phyloP scores from a whole-genome alignment of 176 grass and related monocot species.

The Alopecurus myosuroides region DNA sequence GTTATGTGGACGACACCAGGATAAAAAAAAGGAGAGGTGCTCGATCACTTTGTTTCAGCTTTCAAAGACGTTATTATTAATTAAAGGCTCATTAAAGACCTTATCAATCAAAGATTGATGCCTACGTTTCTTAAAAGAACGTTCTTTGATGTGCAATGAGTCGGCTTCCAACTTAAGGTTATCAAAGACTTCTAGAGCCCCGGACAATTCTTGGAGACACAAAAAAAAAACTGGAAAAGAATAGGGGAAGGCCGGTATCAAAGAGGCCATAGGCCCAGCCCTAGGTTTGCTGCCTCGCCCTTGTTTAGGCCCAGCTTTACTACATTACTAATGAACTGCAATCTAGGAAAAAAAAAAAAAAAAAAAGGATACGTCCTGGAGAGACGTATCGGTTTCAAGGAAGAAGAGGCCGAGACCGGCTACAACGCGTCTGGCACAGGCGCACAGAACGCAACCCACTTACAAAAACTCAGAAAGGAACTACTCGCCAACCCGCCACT shows the following conservation, averaged over 20 bases:
- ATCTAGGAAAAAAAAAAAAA: not conserved
- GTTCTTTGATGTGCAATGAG: not conserved
- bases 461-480: too few species aligned
- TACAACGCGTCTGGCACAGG: too few species aligned
- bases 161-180: not conserved
- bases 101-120: constrained; percentile 1
- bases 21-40: not conserved
- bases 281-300: not conserved
- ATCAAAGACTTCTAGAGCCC: not conserved
- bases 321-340: not conserved
- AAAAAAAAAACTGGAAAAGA: not conserved
- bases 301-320: not conserved
- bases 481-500: too few species aligned
- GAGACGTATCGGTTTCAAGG: too few species aligned
- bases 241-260: too few species aligned
- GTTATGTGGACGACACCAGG: not conserved
- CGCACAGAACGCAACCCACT: too few species aligned
- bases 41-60: constrained; percentile 17
- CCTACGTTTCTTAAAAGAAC: not conserved
- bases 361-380: too few species aligned
- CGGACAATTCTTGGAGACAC: not conserved
- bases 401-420: too few species aligned
- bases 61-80: constrained; percentile 10
- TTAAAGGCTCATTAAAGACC: constrained; percentile 1
- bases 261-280: not conserved